Base-by-base conservation (phyloP, 352 stramenopile genomes). In the Phytophthora nicotianae region DNA sequence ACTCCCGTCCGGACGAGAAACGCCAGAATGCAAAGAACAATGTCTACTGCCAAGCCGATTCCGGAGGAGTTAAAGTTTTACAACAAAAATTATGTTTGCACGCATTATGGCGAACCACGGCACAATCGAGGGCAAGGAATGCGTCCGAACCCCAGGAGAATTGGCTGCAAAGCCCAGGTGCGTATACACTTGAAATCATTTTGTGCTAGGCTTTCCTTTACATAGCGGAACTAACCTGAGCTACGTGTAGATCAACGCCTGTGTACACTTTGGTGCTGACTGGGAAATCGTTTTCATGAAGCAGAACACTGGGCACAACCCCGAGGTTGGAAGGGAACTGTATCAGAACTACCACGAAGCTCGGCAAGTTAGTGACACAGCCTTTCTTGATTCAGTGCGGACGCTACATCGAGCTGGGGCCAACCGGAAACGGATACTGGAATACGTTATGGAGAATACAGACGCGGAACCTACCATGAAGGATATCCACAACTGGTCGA, bases 391-490 rank as follows among this genome's bases (percentile, higher is more conserved):
- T 3, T 3, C 29, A 3, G 29, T 35, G 9, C 29, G 13, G 9
- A 35, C 29, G 11, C 10, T 60, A 0, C 17, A 60, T 47, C 42
- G 42, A 4, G 42, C 13, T 5, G 27, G 45, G 16, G 26, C 24
- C 4, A 38, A 38, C 14, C 9, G 14, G 8, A 60, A 60, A 32
- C 11, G 29, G 0, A 60, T 60, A 23, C 29, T 60, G 10, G 29
- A 52, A 21, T 60, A 47, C 19, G 38, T 52, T 13, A 17, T 3
- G 19, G 41, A 60, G 42, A 29, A 57, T 2, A 29, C 50, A 3
- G 17, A 9, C 2, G 24, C 35, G 9, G 26, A 32, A 9, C 38
- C 27, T 0, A 2, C 1, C 0, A 56, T 62, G 45, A 50, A 55
- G 14, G 45, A 62, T 14, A 45, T 62, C 1, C 41, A 51, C 14